A percentile compares a stretch with the other conserved stretches of the same genome.
These are phyloP conservation scores for Penicillium paradoxum DNA, from an alignment of 495 filamentous ascomycete species.

Conservation along the genomic window DNA sequence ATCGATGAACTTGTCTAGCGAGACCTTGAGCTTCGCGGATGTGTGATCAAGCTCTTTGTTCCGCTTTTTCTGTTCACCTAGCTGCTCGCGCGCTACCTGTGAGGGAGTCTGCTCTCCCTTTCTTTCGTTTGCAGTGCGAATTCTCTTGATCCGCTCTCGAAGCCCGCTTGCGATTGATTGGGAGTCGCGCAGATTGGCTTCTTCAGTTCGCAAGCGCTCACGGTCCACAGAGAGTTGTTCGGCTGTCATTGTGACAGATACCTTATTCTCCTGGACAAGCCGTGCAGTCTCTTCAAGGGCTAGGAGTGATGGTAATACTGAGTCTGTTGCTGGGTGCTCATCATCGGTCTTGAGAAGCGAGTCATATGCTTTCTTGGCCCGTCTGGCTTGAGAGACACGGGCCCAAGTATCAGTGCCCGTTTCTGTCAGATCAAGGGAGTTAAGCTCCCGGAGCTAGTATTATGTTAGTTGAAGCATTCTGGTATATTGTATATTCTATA, in stretches of 20 bases:
- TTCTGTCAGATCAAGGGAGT: conserved; percentile 39
- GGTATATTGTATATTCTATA: not conserved
- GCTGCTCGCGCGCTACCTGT: conserved; percentile 55
- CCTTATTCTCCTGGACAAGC: conserved; percentile 58
- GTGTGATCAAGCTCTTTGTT: conserved; percentile 51
- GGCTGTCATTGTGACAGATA: conserved; percentile 51
- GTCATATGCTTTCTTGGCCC: conserved; percentile 61
- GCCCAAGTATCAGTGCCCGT: conserved; percentile 34
- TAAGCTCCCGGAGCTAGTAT: conserved; percentile 41
- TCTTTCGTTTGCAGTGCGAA: conserved; percentile 49
- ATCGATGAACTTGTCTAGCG: conserved; percentile 68
- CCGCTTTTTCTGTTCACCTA: conserved; percentile 53
- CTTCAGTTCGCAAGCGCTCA: conserved; percentile 53
- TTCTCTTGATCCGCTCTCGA: conserved; percentile 51
- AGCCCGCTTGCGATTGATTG: conserved; percentile 49
- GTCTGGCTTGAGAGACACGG: conserved; percentile 49
- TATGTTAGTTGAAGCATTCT: conserved; percentile 13
- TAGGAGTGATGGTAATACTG: conserved; percentile 65
- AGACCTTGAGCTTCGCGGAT: conserved; percentile 52
- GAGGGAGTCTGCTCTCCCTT: conserved; percentile 52
- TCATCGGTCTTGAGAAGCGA: conserved; percentile 54
- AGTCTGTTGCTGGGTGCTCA: conserved; percentile 59
- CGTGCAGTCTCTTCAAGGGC: conserved; percentile 61
- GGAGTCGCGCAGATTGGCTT: conserved; percentile 57
- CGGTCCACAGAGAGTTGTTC: conserved; percentile 49